Evolutionary conservation across 2,329 filamentous ascomycete species (phyloP), one percentile per base, ranked within the genome.

Genomic region (Aspergillus novoparasiticus): DNA sequence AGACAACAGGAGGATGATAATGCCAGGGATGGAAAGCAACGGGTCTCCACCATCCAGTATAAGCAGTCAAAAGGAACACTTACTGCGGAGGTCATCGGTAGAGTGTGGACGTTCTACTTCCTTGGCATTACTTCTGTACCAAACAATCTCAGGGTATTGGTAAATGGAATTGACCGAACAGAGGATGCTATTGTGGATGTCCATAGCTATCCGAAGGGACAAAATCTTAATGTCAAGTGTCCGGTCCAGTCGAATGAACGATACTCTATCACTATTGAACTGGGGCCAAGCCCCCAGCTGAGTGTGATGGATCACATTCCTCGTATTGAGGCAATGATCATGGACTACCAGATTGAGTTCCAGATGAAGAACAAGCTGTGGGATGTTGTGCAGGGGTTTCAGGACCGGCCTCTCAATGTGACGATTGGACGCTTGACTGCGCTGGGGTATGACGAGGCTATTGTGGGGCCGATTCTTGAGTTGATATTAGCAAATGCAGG

Each of bases 201-300:
- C 16, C 51, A 67, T 21, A 30, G 16, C 10, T 72, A 66, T 56
- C 68, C 70, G 0, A 21, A 64, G 2, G 45, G 61, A 5, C 67
- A 71, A 3, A 68, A 66, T 26, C 39, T 72, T 50, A 30, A 69
- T 1, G 65, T 72, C n/a, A 51, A 66, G 28, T 60, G 64, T 28
- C 67, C 67, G 2, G 58, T 57, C 32, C 73, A 34, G 73, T 26
- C 51, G 0, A 16, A 26, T 39, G 51, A 55, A 6, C 4, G 76
- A 61, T 73, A 76, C 57, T 73, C 74, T 62, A 78, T 80, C 71
- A 75, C 71, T 14, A 73, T 80, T 63, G 72, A 71, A 9, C 66
- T 81, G n/a, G 79, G 76, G 2, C 58, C 70, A 11, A 73, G 77
- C 51, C 72, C 72, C 19, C 70, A 74, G 23, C 51, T 74, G n/a